Base-by-base conservation (phyloP, 495 filamentous ascomycete genomes). In the Ascodesmis nigricans region DNA sequence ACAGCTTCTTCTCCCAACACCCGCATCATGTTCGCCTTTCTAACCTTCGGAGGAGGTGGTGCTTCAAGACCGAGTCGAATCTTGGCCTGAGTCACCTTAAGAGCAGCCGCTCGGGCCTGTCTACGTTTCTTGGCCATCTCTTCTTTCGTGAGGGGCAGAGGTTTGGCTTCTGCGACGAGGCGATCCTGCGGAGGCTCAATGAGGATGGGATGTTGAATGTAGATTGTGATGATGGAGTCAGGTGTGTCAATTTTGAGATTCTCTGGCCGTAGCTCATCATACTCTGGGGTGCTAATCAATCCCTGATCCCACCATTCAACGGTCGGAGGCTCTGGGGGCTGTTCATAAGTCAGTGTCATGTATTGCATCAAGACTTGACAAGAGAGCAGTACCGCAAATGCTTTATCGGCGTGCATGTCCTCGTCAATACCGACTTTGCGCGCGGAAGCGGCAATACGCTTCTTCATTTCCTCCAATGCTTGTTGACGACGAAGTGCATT, bases 291-390 rank as follows among this genome's bases (percentile, higher is more conserved):
- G 26, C 71, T 65, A 16, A 92, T 63, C 4, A 95, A 56, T 1
- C 67, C 73, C 56, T 93, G 82, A 44, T 99, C 87, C 90, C 90
- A 95, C 90, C 90, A 99, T 55, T 99, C 87, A 25, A 93, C 63
- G 13, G 75, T 73, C 5, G 90, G 84, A 1, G 87, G 84, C 19
- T 64, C 65, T 40, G 78, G 71, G n/a, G 36, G 48, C 42, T 52
- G 21, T 33, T 11, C 7, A 29, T 20, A 27, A 9, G 7, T 10
- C 16, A 18, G 32, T 13, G 33, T 25, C 19, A 28, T 17, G 29
- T 38, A 11, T n/a, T n/a, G n/a, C n/a, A n/a, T n/a, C n/a, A n/a
- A n/a, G n/a, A n/a, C n/a, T n/a, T n/a, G n/a, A n/a, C n/a, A n/a
- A n/a, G n/a, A n/a, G n/a, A n/a, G n/a, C n/a, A n/a, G n/a, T 21